phyloP scores from a whole-genome alignment of 108 stramenopile species.

The Cyclotella cryptica region DNA sequence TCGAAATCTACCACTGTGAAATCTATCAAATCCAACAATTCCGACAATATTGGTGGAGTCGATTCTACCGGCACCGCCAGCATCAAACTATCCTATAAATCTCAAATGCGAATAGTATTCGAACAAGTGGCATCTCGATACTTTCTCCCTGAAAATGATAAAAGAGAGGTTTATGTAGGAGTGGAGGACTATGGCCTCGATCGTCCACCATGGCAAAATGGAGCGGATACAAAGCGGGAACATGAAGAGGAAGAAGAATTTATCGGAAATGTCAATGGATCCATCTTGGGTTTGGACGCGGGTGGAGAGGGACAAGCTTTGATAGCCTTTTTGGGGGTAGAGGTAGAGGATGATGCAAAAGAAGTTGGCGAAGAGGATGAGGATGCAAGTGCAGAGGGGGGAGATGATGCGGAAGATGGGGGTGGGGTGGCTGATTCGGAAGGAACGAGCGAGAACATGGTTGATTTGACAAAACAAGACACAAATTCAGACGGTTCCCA shows the following conservation, averaged over 20 bases:
- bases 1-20: neutral
- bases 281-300: constrained; percentile 1
- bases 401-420: neutral
- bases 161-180: neutral
- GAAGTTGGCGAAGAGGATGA: neutral
- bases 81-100: constrained; percentile 13
- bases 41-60: neutral
- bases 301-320: neutral
- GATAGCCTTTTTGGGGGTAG: constrained; percentile 4
- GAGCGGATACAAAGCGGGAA: neutral
- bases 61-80: no score
- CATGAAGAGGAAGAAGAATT: neutral
- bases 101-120: constrained; percentile 35
- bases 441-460: neutral
- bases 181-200: constrained; percentile 3
- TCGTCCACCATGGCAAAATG: neutral
- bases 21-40: neutral
- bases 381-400: neutral
- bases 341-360: neutral
- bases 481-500: neutral
- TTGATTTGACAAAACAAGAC: neutral
- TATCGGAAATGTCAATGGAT: neutral
- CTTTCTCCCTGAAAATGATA: constrained; percentile 5
- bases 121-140: constrained; percentile 42
- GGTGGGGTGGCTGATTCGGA: neutral